phyloP scores from a whole-genome alignment of 257 asterid genomes.

The Leonotis leonurus region DNA sequence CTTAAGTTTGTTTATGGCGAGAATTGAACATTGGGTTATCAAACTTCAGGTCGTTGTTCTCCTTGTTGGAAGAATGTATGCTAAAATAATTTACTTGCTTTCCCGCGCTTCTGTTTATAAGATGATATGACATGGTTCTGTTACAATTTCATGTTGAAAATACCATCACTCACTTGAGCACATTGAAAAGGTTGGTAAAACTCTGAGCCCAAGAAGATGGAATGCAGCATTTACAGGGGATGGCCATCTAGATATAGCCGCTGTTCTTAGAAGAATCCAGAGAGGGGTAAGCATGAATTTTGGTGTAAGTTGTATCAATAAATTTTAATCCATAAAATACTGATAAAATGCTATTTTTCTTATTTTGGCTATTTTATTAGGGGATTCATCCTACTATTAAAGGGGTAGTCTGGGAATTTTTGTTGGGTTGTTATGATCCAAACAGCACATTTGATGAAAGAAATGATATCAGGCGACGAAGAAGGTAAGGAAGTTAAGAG shows the following conservation, averaged over 20 bases:
- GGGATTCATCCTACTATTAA: slow-evolving; percentile 92
- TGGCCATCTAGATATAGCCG: slow-evolving; percentile 89
- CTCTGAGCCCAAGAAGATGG: slow-evolving; percentile 94
- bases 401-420: slow-evolving; percentile 93
- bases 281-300: slow-evolving; percentile 64
- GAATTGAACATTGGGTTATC: background rate
- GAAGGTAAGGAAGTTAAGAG: slow-evolving; percentile 47
- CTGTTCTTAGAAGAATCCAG: slow-evolving; percentile 89
- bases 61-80: background rate
- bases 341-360: slow-evolving; percentile 17
- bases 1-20: background rate
- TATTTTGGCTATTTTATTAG: slow-evolving; percentile 30
- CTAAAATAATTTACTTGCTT: background rate
- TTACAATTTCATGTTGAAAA: background rate
- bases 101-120: background rate
- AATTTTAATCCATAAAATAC: slow-evolving; percentile 1
- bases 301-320: background rate
- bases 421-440: slow-evolving; percentile 94
- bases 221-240: slow-evolving; percentile 72
- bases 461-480: slow-evolving; percentile 47
- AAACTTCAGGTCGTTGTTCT: background rate
- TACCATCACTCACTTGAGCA: background rate
- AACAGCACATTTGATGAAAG: slow-evolving; percentile 68
- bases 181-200: slow-evolving; percentile 68
- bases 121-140: background rate